Percentiles rank a stretch among this genome's conserved stretches.
Conservation (phyloP, 2,329 filamentous ascomycete genomes). For the Colletotrichum neosansevieriae region DNA sequence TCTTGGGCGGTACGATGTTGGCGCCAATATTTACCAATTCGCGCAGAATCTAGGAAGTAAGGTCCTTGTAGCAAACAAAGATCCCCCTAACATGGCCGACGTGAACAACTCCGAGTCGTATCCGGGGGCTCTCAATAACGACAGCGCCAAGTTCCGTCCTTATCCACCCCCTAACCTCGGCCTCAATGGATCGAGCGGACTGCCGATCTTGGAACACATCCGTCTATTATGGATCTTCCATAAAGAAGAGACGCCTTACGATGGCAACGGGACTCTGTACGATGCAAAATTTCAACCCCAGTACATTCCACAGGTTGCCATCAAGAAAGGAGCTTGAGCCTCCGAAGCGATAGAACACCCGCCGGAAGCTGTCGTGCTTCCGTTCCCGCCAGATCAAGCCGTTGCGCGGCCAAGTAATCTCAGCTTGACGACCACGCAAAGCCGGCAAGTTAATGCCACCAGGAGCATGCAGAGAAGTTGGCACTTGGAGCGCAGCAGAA, state of each 20-base stretch:
- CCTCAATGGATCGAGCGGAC: conserved; percentile 57
- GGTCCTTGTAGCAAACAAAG: conserved; percentile 50
- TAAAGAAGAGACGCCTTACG: conserved; percentile 55
- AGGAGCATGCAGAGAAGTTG: no score
- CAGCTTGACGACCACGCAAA: no score
- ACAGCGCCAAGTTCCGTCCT: conserved; percentile 46
- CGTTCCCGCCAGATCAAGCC: not conserved
- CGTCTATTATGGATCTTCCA: conserved; percentile 48
- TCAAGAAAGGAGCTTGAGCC: conserved; percentile 38
- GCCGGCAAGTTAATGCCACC: no score
- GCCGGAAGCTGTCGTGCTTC: not conserved
- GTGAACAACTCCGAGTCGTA: conserved; percentile 58
- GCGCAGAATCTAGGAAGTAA: conserved; percentile 50
- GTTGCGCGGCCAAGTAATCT: not conserved
- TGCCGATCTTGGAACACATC: conserved; percentile 52
- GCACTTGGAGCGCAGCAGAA: no score
- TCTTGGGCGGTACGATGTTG: conserved; percentile 57
- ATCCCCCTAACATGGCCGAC: conserved; percentile 50
- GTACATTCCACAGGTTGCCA: conserved; percentile 51
- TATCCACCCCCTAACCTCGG: conserved; percentile 58
- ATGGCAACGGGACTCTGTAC: conserved; percentile 57
- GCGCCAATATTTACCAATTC: conserved; percentile 55
- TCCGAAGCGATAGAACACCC: not conserved
- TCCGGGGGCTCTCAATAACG: conserved; percentile 53
- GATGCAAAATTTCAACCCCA: conserved; percentile 56